A percentile compares a stretch with the other conserved stretches of the same genome.
phyloP scores from a whole-genome alignment of 371 early-diverging fungal genomes.

The Haplosporangium sp. region DNA sequence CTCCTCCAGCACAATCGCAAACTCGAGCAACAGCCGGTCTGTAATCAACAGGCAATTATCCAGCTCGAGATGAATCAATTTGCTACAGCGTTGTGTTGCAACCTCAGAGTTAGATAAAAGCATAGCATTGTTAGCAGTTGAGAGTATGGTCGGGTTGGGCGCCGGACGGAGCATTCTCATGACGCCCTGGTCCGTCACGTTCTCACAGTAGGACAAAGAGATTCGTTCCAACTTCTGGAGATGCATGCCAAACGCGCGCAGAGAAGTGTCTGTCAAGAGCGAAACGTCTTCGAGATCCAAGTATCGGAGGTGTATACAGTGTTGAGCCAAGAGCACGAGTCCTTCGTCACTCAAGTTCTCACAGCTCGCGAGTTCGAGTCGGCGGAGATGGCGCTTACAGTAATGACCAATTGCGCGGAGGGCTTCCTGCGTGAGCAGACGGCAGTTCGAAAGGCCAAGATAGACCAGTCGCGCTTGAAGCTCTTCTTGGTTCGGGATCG shows the following conservation, averaged over 20 bases:
- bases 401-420: slow-evolving; percentile 57
- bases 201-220: slow-evolving; percentile 47
- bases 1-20: slow-evolving; percentile 48
- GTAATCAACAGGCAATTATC: slow-evolving; percentile 49
- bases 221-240: slow-evolving; percentile 44
- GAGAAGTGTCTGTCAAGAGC: slow-evolving; percentile 60
- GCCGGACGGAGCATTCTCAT: slow-evolving; percentile 36
- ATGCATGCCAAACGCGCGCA: slow-evolving; percentile 52
- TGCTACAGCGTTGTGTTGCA: slow-evolving; percentile 20
- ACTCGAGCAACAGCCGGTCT: slow-evolving; percentile 41
- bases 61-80: slow-evolving; percentile 34
- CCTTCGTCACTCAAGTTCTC: slow-evolving; percentile 62
- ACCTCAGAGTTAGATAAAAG: slow-evolving; percentile 18
- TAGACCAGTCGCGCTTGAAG: slow-evolving; percentile 54
- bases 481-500: slow-evolving; percentile 5
- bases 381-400: slow-evolving; percentile 53
- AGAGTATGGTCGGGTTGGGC: slow-evolving; percentile 37
- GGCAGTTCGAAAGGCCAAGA: slow-evolving; percentile 63
- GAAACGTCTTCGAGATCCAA: slow-evolving; percentile 68
- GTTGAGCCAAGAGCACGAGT: slow-evolving; percentile 57
- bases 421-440: slow-evolving; percentile 58
- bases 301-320: slow-evolving; percentile 53
- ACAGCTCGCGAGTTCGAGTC: slow-evolving; percentile 65
- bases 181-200: slow-evolving; percentile 49
- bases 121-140: slow-evolving; percentile 21